Percentiles rank a stretch among this genome's conserved stretches.
These are phyloP conservation scores for Alternaria brassicae DNA, from an alignment of 2,329 filamentous ascomycete genomes.

Conservation along the genomic window DNA sequence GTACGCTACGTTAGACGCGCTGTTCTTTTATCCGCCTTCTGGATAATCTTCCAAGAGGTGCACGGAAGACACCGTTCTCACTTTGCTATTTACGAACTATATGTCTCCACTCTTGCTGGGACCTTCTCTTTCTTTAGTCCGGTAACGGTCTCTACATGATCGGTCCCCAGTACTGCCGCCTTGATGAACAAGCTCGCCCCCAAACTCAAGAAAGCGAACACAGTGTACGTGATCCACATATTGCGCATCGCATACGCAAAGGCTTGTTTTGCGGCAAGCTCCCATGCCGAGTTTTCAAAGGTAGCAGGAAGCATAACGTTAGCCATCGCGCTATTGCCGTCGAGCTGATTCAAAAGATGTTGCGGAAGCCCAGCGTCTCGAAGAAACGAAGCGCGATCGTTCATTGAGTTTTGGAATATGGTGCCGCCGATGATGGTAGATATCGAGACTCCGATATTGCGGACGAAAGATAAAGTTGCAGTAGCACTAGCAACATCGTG, in stretches of 20 bases:
- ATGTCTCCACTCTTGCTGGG: background rate
- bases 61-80: background rate
- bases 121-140: slow-evolving; percentile 49
- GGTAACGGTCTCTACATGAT: slow-evolving; percentile 58
- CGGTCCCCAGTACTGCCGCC: slow-evolving; percentile 49
- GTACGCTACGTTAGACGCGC: too few species aligned
- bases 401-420: slow-evolving; percentile 66
- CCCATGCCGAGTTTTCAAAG: slow-evolving; percentile 57
- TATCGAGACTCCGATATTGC: slow-evolving; percentile 55
- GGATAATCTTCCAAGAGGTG: background rate
- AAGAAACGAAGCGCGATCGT: slow-evolving; percentile 58
- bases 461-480: slow-evolving; percentile 59
- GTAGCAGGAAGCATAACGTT: slow-evolving; percentile 63
- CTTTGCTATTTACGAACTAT: background rate
- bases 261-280: slow-evolving; percentile 50
- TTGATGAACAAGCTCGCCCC: slow-evolving; percentile 50
- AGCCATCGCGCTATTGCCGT: slow-evolving; percentile 66
- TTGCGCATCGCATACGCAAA: slow-evolving; percentile 55
- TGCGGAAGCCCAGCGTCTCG: slow-evolving; percentile 58
- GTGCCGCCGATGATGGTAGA: slow-evolving; percentile 60
- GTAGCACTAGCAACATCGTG: slow-evolving; percentile 61
- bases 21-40: background rate
- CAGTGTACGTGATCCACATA: slow-evolving; percentile 59
- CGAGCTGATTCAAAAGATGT: slow-evolving; percentile 58
- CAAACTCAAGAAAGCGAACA: slow-evolving; percentile 50